Evolutionary conservation across 306 rosid genomes (phyloP).

Genomic region (Coriaria nepalensis): DNA sequence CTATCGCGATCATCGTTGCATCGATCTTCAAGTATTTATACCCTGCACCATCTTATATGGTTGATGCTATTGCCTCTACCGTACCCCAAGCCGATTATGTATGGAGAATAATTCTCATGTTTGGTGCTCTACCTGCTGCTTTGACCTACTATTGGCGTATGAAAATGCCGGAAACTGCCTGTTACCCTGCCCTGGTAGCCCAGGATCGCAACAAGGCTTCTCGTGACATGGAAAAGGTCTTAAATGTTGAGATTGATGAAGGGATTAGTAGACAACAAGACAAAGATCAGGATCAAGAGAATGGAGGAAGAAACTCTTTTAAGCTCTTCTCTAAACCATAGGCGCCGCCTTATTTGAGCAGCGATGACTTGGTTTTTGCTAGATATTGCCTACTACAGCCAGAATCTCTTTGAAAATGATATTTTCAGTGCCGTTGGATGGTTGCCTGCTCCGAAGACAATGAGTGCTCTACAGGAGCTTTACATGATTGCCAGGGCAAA

Average conservation of each 20-base stretch:
- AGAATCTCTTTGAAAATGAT: neutral
- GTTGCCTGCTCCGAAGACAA: neutral
- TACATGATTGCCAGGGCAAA: neutral
- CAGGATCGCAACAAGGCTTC: neutral
- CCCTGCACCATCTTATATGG: neutral
- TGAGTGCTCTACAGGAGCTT: neutral
- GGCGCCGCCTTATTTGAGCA: neutral
- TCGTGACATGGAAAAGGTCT: neutral
- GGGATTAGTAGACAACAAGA: neutral
- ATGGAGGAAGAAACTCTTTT: neutral
- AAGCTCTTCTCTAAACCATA: neutral
- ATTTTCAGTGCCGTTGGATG: neutral
- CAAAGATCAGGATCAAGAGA: neutral
- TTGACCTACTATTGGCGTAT: constrained; percentile 4
- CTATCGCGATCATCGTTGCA: neutral
- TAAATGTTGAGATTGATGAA: neutral
- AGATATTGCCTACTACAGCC: constrained; percentile 1
- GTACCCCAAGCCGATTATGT: constrained; percentile 1
- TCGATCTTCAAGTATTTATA: neutral
- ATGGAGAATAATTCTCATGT: constrained; percentile 1
- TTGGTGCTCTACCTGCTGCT: constrained; percentile 4
- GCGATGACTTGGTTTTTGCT: neutral
- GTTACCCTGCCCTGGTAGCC: constrained; percentile 1
- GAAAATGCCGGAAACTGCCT: constrained; percentile 5
- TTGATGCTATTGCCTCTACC: neutral